A percentile compares a stretch with the other conserved stretches of the same genome.
These are phyloP conservation scores for Epichloe typhina DNA, from an alignment of 2,329 filamentous ascomycete species.

Conservation along the genomic window DNA sequence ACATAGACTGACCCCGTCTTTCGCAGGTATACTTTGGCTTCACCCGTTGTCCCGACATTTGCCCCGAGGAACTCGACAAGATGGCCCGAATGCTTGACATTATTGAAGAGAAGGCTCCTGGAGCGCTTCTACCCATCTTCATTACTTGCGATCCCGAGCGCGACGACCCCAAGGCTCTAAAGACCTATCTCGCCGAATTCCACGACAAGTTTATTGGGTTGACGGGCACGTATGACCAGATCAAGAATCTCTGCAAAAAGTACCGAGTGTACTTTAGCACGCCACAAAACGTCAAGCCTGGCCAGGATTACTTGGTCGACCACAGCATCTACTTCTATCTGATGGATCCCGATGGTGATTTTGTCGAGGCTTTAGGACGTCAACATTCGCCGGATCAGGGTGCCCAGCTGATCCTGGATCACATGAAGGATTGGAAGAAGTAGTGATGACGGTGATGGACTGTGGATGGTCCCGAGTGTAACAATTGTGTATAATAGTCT, in stretches of 20 bases:
- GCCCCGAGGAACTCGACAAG: conserved; percentile 97
- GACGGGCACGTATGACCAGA: conserved; percentile 85
- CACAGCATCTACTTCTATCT: conserved; percentile 99
- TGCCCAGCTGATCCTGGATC: conserved; percentile 69
- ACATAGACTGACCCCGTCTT: background rate
- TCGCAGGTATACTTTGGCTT: conserved; percentile 90
- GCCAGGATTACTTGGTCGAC: conserved; percentile 94
- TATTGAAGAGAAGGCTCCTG: conserved; percentile 38
- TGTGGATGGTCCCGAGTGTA: background rate
- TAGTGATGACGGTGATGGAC: background rate
- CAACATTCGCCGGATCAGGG: conserved; percentile 86
- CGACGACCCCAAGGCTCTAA: conserved; percentile 74
- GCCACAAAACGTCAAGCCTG: conserved; percentile 72
- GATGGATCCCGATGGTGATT: conserved; percentile 97
- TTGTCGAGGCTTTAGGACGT: conserved; percentile 89
- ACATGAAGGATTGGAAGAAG: conserved; percentile 52
- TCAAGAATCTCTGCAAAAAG: conserved; percentile 87
- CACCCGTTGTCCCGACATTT: conserved; percentile 96
- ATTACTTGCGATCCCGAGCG: conserved; percentile 91
- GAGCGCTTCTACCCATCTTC: conserved; percentile 64
- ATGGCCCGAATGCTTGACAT: conserved; percentile 92
- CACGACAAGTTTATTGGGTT: conserved; percentile 75
- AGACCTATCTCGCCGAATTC: conserved; percentile 81
- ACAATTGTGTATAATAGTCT: background rate
- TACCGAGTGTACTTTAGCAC: conserved; percentile 98